phyloP scores from a whole-genome alignment of 441 rosid species.

The Hura crepitans region DNA sequence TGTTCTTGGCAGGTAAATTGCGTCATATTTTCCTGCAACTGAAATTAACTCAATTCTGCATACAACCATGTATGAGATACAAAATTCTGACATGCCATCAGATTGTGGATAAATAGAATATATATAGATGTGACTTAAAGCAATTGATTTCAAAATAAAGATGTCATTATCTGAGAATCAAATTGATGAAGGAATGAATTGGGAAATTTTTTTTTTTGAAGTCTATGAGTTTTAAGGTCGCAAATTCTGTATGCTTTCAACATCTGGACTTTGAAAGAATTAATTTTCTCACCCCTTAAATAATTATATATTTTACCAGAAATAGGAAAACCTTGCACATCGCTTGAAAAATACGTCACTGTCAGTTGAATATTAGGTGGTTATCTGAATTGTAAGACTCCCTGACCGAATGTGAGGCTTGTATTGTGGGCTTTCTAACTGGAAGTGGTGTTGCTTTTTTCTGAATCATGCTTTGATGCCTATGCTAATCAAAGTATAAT shows the following conservation, averaged over 20 bases:
- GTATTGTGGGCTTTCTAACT: background rate
- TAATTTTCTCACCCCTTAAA: background rate
- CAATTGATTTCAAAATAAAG: background rate
- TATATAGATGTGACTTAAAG: slow-evolving; percentile 1
- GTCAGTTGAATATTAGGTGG: background rate
- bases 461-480: background rate
- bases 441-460: slow-evolving; percentile 3
- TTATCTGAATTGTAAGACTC: background rate
- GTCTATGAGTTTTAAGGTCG: background rate
- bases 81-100: slow-evolving; percentile 5
- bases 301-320: background rate
- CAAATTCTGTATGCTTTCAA: background rate
- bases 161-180: background rate
- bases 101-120: background rate
- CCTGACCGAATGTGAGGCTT: background rate
- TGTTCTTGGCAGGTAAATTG: slow-evolving; percentile 77
- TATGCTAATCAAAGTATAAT: background rate
- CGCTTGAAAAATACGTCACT: background rate
- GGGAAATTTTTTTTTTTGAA: background rate
- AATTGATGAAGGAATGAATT: background rate
- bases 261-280: background rate
- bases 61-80: background rate
- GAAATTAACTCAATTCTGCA: background rate
- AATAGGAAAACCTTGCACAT: background rate
- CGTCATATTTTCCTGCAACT: slow-evolving; percentile 3